These are phyloP conservation scores for Fraxinus latifolia DNA, from an alignment of 305 asterid genomes.

Conservation along the genomic window DNA sequence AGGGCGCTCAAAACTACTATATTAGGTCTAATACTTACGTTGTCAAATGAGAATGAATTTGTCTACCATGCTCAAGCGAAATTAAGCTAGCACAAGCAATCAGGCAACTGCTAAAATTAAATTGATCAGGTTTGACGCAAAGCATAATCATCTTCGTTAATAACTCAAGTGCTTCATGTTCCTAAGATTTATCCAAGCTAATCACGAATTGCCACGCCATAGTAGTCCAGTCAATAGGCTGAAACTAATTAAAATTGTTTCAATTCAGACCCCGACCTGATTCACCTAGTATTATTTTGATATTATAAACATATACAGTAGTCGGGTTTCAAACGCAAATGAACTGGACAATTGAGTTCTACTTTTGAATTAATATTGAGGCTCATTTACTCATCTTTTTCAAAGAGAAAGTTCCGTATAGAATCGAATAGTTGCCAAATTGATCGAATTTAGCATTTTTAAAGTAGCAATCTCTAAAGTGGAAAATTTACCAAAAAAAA, in stretches of 20 bases:
- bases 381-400: not conserved
- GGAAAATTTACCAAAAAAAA: not conserved
- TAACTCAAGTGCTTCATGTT: conserved; percentile 39
- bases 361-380: not conserved
- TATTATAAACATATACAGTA: too few species aligned
- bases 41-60: conserved; percentile 62
- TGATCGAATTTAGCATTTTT: not conserved
- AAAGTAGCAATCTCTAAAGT: not conserved
- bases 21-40: conserved; percentile 51
- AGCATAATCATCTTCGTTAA: conserved; percentile 46
- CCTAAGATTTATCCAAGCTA: not conserved
- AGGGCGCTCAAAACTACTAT: conserved; percentile 58
- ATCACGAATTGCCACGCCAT: not conserved
- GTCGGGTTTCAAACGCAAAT: too few species aligned
- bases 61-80: conserved; percentile 51
- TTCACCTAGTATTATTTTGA: not conserved
- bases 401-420: not conserved
- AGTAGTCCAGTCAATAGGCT: not conserved
- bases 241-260: too few species aligned
- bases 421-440: not conserved
- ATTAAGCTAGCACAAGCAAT: conserved; percentile 57
- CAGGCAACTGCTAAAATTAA: conserved; percentile 55
- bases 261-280: not conserved
- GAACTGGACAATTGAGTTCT: not conserved
- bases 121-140: conserved; percentile 56